A percentile compares a stretch with the other conserved stretches of the same genome.
These are phyloP conservation scores for Nidularia pulvinata DNA, from an alignment of 768 basidiomycete species.

Conservation along the genomic window DNA sequence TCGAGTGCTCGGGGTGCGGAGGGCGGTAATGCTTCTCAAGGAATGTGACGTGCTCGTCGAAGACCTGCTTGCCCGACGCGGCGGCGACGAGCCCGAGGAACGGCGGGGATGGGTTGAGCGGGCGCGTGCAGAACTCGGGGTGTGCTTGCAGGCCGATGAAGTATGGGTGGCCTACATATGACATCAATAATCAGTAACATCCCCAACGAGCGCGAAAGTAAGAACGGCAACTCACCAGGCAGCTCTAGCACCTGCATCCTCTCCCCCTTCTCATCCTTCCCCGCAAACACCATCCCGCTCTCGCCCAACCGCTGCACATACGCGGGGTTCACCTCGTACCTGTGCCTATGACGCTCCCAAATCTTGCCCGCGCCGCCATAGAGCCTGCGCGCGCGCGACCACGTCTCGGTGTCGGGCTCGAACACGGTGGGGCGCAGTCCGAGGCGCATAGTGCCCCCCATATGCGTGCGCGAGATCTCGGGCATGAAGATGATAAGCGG, in stretches of 20 bases:
- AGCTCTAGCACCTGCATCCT: conserved; percentile 97
- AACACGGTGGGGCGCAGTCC: conserved; percentile 97
- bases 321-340: conserved; percentile 93
- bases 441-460: conserved; percentile 99
- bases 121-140: conserved; percentile 98
- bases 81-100: conserved; percentile 97
- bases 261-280: conserved; percentile 95
- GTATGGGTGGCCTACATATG: conserved; percentile 75
- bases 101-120: conserved; percentile 95
- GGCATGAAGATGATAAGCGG: conserved; percentile 97
- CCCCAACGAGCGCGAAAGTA: background rate
- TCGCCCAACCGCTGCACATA: conserved; percentile 72
- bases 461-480: conserved; percentile 95
- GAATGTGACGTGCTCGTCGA: conserved; percentile 71
- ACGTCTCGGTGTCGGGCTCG: conserved; percentile 61
- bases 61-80: conserved; percentile 44
- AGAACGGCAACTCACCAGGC: conserved; percentile 49
- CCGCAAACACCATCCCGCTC: conserved; percentile 67
- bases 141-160: conserved; percentile 96
- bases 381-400: conserved; percentile 74
- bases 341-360: conserved; percentile 97
- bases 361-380: conserved; percentile 83
- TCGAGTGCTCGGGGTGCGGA: conserved; percentile 74
- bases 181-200: background rate
- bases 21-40: conserved; percentile 67